Evolutionary conservation across 2,329 filamentous ascomycete genomes (phyloP).

Genomic region (Fusarium compactum): DNA sequence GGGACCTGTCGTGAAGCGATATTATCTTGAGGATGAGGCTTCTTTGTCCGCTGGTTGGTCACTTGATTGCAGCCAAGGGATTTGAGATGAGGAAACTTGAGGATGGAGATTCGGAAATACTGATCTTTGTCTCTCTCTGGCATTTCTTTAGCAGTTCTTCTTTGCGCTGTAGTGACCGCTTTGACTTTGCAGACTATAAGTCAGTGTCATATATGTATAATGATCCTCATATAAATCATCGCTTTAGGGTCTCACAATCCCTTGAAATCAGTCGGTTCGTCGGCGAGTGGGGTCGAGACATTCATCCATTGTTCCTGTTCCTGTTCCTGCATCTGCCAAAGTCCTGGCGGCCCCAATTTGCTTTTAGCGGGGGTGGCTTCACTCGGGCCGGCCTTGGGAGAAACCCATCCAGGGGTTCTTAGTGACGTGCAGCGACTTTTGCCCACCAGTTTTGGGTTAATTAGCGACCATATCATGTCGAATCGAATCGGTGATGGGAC

Average conservation of each 20-base stretch:
- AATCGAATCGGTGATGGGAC: background rate
- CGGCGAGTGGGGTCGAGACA: conserved; percentile 46
- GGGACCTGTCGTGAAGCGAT: conserved; percentile 38
- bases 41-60: conserved; percentile 35
- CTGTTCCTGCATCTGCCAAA: conserved; percentile 50
- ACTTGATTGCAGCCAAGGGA: conserved; percentile 22
- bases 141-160: background rate
- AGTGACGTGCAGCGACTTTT: conserved; percentile 21
- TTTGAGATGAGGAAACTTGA: conserved; percentile 22
- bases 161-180: background rate
- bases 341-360: conserved; percentile 33
- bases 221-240: conserved; percentile 16
- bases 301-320: conserved; percentile 9
- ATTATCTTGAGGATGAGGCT: conserved; percentile 37
- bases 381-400: conserved; percentile 21
- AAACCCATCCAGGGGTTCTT: conserved; percentile 20
- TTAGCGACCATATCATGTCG: conserved; percentile 6
- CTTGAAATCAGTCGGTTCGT: conserved; percentile 41
- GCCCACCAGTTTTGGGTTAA: conserved; percentile 12
- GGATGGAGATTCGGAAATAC: conserved; percentile 39
- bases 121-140: background rate
- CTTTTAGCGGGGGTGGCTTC: conserved; percentile 39
- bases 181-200: background rate
- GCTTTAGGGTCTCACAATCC: conserved; percentile 8
- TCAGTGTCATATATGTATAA: conserved; percentile 5